These are phyloP conservation scores for Ascochyta rabiei DNA, from an alignment of 2,329 filamentous ascomycete species.

Conservation along the genomic window DNA sequence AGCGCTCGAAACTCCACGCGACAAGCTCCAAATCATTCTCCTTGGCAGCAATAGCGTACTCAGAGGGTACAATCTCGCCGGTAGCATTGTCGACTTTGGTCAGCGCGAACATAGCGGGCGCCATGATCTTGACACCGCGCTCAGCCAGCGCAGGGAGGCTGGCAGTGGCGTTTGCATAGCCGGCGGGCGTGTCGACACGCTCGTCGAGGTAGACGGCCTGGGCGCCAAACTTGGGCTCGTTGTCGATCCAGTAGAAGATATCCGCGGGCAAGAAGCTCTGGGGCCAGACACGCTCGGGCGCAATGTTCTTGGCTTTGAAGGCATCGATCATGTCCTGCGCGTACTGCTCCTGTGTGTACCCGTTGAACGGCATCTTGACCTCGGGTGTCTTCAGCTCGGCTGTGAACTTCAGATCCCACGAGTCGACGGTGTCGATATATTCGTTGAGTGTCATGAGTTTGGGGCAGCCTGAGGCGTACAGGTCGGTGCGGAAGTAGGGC, in stretches of 20 bases:
- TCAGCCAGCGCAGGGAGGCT: conserved; percentile 62
- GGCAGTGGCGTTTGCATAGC: conserved; percentile 60
- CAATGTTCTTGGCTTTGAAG: conserved; percentile 48
- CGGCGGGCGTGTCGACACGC: conserved; percentile 57
- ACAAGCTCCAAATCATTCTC: conserved; percentile 68
- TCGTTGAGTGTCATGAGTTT: conserved; percentile 66
- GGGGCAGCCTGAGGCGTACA: conserved; percentile 66
- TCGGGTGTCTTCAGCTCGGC: conserved; percentile 64
- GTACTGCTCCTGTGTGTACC: conserved; percentile 69
- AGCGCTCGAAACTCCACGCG: conserved; percentile 72
- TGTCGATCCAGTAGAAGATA: conserved; percentile 69
- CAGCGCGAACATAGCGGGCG: conserved; percentile 68
- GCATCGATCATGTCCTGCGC: conserved; percentile 65
- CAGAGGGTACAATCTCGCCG: conserved; percentile 65
- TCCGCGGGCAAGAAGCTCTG: conserved; percentile 72
- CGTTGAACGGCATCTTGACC: conserved; percentile 72
- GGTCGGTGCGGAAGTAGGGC: conserved; percentile 66
- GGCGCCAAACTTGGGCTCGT: conserved; percentile 64
- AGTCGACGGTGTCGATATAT: conserved; percentile 66
- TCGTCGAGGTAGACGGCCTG: conserved; percentile 71
- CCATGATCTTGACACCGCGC: conserved; percentile 66
- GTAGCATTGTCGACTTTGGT: conserved; percentile 56
- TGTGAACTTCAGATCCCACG: conserved; percentile 61
- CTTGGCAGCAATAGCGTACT: conserved; percentile 67
- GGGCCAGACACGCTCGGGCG: conserved; percentile 53